phyloP scores from a whole-genome alignment of 129 eudicot genomes.

The Escallonia rubra region DNA sequence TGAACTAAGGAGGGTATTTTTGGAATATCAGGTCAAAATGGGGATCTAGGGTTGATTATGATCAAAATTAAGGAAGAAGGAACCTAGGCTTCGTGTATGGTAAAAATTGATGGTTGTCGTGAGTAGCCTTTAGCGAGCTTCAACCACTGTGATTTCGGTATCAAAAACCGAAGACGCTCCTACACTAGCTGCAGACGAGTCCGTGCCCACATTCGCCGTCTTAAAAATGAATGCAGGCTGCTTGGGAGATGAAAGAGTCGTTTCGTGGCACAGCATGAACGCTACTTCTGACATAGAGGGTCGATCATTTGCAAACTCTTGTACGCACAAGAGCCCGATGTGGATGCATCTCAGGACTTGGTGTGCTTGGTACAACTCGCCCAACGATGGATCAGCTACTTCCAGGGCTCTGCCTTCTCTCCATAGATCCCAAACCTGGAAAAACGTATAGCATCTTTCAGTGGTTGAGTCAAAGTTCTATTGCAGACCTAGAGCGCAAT shows the following conservation, averaged over 20 bases:
- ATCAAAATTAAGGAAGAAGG: too few relatives aligned
- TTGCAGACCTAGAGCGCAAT: background rate
- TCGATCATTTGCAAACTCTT: conserved; percentile 47
- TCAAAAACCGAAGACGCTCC: too few relatives aligned
- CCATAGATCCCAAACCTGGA: conserved; percentile 64
- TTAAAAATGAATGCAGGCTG: conserved; percentile 50
- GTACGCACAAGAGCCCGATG: conserved; percentile 54
- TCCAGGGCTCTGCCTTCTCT: conserved; percentile 30
- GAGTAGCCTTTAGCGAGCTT: background rate
- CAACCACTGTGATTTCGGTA: too few relatives aligned
- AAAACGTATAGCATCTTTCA: background rate
- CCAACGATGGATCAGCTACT: conserved; percentile 38
- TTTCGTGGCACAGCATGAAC: conserved; percentile 45
- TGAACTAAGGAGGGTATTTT: too few relatives aligned
- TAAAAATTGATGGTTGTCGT: too few relatives aligned
- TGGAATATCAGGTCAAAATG: too few relatives aligned
- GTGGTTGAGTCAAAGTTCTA: background rate
- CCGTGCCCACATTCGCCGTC: conserved; percentile 6
- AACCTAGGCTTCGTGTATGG: too few relatives aligned
- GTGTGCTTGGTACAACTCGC: conserved; percentile 11
- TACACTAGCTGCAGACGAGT: background rate
- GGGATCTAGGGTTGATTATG: too few relatives aligned
- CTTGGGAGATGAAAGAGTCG: conserved; percentile 33
- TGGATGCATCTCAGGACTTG: conserved; percentile 58
- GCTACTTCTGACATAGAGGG: conserved; percentile 53